Base-by-base conservation (phyloP, 2,329 filamentous ascomycete genomes). In the Botryotinia globosa region DNA sequence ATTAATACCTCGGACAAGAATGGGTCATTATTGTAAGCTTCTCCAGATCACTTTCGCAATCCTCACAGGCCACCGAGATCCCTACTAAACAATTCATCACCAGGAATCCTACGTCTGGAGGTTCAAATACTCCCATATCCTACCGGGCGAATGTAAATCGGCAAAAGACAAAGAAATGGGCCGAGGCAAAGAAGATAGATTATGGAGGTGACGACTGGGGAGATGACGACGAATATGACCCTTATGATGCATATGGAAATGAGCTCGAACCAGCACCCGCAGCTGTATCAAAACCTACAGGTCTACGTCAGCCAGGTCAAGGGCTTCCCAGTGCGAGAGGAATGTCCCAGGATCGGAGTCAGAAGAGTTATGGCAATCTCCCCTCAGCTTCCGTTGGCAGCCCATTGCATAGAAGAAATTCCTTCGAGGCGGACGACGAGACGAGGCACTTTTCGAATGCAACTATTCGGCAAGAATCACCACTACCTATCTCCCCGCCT, bases 141-240 rank as follows among this genome's bases (percentile, higher is more conserved):
- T 97, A 94, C 83, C 92, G 92, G 81, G 89, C 94, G 69, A 97
- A 97, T 81, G 90, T 98, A 66, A 95, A 93, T 83, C 90, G 95
- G 74, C 88, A 90, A 72, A 97, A 97, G 84, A 98, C 94, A 72
- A 92, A 91, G 83, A 97, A 97, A 87, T 98, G 95, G 95, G 91
- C 95, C 54, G 92, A 97, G 79, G 95, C 95, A 51, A 95, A 94
- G 82, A 87, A 89, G 73, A 90, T 92, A 78, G 92, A 89, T 80
- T 98, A 98, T 80, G 94, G 95, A 79, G 95, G 94, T 75, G 94
- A 97, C 78, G 95, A 97, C 80, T 98, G 95, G 94, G 95, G 94
- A 51, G 89, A 91, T 51, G 88, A 90, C 14, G 87, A 89, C 73
- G 87, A 89, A n/a, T 87, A 90, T 45, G 83, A 89, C 71, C 82